These are phyloP conservation scores for Collariella sp. DNA, from an alignment of 495 filamentous ascomycete species.

Conservation along the genomic window DNA sequence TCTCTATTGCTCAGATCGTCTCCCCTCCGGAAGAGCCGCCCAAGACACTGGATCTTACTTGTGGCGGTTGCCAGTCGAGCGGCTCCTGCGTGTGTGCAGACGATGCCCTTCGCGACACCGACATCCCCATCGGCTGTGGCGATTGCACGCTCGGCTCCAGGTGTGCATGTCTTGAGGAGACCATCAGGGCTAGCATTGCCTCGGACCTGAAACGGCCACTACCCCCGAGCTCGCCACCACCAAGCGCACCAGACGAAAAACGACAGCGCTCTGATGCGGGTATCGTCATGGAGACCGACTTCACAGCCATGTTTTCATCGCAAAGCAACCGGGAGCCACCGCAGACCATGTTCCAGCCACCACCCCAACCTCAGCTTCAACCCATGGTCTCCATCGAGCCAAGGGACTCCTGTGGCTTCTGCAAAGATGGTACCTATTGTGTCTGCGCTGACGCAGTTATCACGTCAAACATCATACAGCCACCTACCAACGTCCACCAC, in stretches of 20 bases:
- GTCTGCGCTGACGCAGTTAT: slow-evolving; percentile 67
- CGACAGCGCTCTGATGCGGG: slow-evolving; percentile 31
- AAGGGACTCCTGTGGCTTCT: slow-evolving; percentile 76
- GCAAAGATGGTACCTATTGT: slow-evolving; percentile 73
- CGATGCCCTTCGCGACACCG: slow-evolving; percentile 33
- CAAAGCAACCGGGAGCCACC: slow-evolving; percentile 13
- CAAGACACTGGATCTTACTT: slow-evolving; percentile 28
- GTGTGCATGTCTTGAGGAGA: slow-evolving; percentile 67
- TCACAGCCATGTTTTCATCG: slow-evolving; percentile 54
- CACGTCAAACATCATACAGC: slow-evolving; percentile 26
- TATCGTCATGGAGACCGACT: slow-evolving; percentile 54
- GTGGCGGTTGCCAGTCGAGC: slow-evolving; percentile 42
- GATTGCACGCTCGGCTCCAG: slow-evolving; percentile 49
- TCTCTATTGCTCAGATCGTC: slow-evolving; percentile 42
- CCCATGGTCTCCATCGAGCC: slow-evolving; percentile 25
- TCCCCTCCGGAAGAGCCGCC: slow-evolving; percentile 35
- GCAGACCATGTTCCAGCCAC: slow-evolving; percentile 9
- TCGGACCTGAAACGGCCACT: slow-evolving; percentile 36
- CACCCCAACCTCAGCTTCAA: slow-evolving; percentile 20
- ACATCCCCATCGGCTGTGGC: slow-evolving; percentile 48
- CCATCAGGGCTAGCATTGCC: slow-evolving; percentile 29
- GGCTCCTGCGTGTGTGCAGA: slow-evolving; percentile 47
- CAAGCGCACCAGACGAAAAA: slow-evolving; percentile 49
- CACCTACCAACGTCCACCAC: slow-evolving; percentile 9
- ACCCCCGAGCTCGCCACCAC: slow-evolving; percentile 31